phyloP scores from a whole-genome alignment of 306 rosid species.

The Malus sieversii region DNA sequence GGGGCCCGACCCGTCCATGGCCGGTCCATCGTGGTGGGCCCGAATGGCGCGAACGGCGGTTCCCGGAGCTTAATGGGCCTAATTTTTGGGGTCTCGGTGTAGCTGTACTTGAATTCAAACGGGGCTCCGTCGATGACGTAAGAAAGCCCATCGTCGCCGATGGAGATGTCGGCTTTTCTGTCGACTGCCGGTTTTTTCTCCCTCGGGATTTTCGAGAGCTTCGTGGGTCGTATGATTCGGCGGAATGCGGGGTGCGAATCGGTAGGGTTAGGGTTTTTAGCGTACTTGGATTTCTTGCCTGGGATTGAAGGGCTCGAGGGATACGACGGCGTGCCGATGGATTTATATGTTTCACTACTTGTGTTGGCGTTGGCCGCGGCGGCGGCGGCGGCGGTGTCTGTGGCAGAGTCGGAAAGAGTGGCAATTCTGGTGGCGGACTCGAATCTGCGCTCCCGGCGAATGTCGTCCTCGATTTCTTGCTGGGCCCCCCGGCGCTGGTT shows the following conservation, averaged over 20 bases:
- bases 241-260: conserved; percentile 51
- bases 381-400: conserved; percentile 6
- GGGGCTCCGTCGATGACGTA: conserved; percentile 70
- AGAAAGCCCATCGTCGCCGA: conserved; percentile 56
- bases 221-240: conserved; percentile 22
- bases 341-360: conserved; percentile 21
- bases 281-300: conserved; percentile 59
- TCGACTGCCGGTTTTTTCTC: conserved; percentile 14
- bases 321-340: conserved; percentile 56
- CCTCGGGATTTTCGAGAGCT: conserved; percentile 3
- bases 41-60: conserved; percentile 60
- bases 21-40: conserved; percentile 58
- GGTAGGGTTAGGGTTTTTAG: conserved; percentile 38
- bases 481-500: conserved; percentile 49
- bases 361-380: background rate
- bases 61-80: conserved; percentile 75
- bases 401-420: conserved; percentile 3
- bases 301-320: conserved; percentile 68
- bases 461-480: conserved; percentile 62
- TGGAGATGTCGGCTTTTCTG: conserved; percentile 33
- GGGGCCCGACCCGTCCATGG: conserved; percentile 92
- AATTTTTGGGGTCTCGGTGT: conserved; percentile 79
- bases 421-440: conserved; percentile 34
- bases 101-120: conserved; percentile 89
- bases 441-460: conserved; percentile 65